A percentile compares a stretch with the other conserved stretches of the same genome.
Conservation (phyloP, 2,329 filamentous ascomycete genomes). For the Aspergillus oerlinghausenensis region DNA sequence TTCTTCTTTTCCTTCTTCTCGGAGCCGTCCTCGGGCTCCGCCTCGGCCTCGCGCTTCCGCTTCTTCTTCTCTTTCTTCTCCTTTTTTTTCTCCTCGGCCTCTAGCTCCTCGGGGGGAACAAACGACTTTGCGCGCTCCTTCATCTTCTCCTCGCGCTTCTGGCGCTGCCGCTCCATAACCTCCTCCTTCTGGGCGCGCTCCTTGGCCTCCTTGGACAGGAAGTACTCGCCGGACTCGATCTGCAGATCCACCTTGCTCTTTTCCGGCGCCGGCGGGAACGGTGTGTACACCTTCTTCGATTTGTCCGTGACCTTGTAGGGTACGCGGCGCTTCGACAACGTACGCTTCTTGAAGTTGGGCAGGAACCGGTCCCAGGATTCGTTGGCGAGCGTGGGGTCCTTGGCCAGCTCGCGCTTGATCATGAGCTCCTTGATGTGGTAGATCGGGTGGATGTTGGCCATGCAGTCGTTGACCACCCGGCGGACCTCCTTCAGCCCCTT, state of each 20-base stretch:
- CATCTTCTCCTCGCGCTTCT: conserved; percentile 83
- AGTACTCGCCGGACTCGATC: conserved; percentile 97
- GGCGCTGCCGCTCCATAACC: conserved; percentile 75
- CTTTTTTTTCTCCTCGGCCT: conserved; percentile 43
- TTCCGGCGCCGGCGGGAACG: conserved; percentile 93
- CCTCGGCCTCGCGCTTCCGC: conserved; percentile 35
- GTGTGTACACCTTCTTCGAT: conserved; percentile 88
- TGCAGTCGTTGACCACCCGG: conserved; percentile 87
- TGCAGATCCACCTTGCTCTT: conserved; percentile 99
- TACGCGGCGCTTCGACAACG: conserved; percentile 73
- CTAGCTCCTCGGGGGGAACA: conserved; percentile 75
- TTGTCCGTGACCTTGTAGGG: conserved; percentile 90
- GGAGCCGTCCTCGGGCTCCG: conserved; percentile 28
- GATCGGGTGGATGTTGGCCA: conserved; percentile 86
- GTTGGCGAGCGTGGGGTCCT: conserved; percentile 77
- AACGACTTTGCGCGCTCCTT: conserved; percentile 82
- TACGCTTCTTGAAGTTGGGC: conserved; percentile 94
- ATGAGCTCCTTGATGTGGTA: conserved; percentile 95
- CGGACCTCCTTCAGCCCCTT: conserved; percentile 92
- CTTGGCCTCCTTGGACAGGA: conserved; percentile 88
- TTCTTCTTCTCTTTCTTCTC: conserved; percentile 44
- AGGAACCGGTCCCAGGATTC: conserved; percentile 96
- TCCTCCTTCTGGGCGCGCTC: conserved; percentile 75
- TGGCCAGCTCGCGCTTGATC: conserved; percentile 88
- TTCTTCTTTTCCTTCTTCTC: conserved; percentile 62